These are phyloP conservation scores for Cutaneotrichosporon sp. DNA, from an alignment of 1,284 basidiomycete species.

Conservation along the genomic window DNA sequence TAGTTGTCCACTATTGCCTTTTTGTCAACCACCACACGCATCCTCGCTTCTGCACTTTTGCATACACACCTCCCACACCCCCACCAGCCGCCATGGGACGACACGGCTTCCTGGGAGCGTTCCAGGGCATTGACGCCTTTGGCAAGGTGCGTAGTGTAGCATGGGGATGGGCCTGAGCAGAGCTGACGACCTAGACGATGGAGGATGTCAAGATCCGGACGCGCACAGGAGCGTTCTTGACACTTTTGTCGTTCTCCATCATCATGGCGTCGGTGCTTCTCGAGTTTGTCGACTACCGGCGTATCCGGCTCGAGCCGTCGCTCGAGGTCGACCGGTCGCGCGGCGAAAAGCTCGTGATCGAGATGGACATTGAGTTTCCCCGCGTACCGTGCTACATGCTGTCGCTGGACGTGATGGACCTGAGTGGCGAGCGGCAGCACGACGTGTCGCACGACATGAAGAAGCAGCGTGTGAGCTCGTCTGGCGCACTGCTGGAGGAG, in stretches of 20 bases:
- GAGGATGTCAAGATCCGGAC: conserved; percentile 98
- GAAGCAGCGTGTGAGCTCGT: conserved; percentile 68
- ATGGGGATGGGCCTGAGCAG: too few species aligned
- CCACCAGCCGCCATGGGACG: conserved; percentile 36
- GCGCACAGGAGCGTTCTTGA: conserved; percentile 84
- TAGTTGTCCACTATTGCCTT: too few species aligned
- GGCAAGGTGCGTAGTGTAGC: conserved; percentile 80
- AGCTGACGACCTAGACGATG: conserved; percentile 63
- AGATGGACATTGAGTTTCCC: conserved; percentile 91
- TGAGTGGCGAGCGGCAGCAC: conserved; percentile 87
- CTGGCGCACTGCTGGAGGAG: conserved; percentile 59
- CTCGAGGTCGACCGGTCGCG: conserved; percentile 88
- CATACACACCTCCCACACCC: background rate
- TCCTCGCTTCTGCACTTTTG: background rate
- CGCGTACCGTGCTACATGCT: conserved; percentile 96
- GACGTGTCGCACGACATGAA: conserved; percentile 84
- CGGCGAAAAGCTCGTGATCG: conserved; percentile 87
- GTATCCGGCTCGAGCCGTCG: conserved; percentile 77
- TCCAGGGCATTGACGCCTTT: conserved; percentile 78
- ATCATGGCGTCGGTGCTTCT: conserved; percentile 86
- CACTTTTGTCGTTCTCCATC: conserved; percentile 82
- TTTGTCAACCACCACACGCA: too few species aligned
- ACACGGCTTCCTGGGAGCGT: conserved; percentile 45
- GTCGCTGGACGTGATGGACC: conserved; percentile 95
- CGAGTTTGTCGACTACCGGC: conserved; percentile 93